Base-by-base conservation (phyloP, 768 basidiomycete species). In the Calvatia gigantea region DNA sequence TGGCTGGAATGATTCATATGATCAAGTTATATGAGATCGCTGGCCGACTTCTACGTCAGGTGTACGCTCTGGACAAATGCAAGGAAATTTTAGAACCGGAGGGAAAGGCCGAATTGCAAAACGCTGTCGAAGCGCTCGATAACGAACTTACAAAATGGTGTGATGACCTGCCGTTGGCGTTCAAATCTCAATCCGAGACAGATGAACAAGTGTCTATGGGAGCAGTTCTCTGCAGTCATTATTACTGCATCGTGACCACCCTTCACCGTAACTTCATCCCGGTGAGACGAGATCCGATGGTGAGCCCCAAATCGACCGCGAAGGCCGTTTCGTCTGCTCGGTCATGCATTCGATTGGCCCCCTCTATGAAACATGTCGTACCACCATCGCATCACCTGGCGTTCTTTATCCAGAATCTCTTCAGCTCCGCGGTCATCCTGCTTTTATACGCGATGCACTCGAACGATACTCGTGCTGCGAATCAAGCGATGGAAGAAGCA, bases 261-360 rank as follows among this genome's bases (percentile, higher is more conserved):
- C 82, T 94, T 45, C 92, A 94, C 65, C 90, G 92, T 45, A 93
- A 93, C 68, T 85, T 93, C 62, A 75, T 94, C 6, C 92, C 91
- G 8, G 84, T 91, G 47, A 86, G 81, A 65, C 83, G 79, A 29
- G 91, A 89, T 60, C 83, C 86, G 63, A 76, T 81, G 8, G 74
- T 85, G 19, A 80, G 81, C 27, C 82, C 87, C 5, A 84, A 83
- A 59, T 93, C 92, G 17, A 86, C 86, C 1, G 75, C 79, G 21
- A 92, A 89, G 66, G 92, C 91, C 2, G 86, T 93, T 43, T 82
- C 86, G 23, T 89, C 89, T 42, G 91, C 92, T 27, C 86, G 91
- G 3, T 89, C 86, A 28, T 94, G 89, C 69, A 91, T 93, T 54
- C 84, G 84, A 25, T 81, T 94, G 21, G 91, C 91, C 2, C 87